A percentile compares a stretch with the other conserved stretches of the same genome.
Evolutionary conservation across 106 monocot species (phyloP).

Genomic region (Gastrodia elata): DNA sequence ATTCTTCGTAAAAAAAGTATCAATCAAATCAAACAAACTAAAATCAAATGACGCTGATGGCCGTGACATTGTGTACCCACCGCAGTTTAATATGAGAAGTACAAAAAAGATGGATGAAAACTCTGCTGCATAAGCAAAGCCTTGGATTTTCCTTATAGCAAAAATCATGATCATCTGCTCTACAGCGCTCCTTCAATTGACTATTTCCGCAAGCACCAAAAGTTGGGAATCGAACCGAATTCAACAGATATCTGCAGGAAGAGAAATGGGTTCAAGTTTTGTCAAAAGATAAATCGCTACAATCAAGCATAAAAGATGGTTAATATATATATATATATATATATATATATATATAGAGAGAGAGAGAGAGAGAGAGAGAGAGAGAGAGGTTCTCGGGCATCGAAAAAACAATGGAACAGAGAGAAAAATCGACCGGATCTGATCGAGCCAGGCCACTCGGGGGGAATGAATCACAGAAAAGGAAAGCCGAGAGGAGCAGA

Average conservation of each 20-base stretch:
- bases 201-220: neutral
- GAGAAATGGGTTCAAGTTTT: neutral
- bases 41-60: neutral
- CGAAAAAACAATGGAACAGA: constrained; percentile 1
- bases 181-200: neutral
- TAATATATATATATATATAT: no score
- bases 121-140: neutral
- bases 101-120: neutral
- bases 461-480: constrained; percentile 8
- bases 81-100: neutral
- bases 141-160: neutral
- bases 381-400: neutral
- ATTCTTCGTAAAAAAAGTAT: neutral
- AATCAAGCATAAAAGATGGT: neutral
- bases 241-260: neutral
- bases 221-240: neutral
- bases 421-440: constrained; percentile 10
- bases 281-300: neutral
- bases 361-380: neutral
- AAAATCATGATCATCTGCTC: neutral
- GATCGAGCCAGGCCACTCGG: constrained; percentile 7
- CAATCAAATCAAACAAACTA: neutral
- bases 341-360: no score
- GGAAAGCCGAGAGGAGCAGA: neutral
- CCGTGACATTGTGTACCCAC: neutral